Evolutionary conservation across 352 stramenopile species (phyloP), one percentile per base, ranked within the genome.

Genomic region (Globisporangium okanoganense): DNA sequence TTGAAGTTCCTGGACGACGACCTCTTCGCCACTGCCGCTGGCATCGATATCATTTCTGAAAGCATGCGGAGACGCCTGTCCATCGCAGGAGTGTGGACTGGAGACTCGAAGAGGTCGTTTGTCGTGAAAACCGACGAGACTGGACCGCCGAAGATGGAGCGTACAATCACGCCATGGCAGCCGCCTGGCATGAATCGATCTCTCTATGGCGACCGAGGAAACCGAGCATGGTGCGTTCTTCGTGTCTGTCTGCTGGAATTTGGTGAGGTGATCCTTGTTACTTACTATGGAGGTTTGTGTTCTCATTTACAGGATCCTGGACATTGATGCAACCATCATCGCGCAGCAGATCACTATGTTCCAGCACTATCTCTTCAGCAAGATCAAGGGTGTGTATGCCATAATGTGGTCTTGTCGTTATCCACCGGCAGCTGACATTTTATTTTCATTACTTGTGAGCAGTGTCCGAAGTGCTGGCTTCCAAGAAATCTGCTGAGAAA

Each of bases 311-410:
- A 91, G 76, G 79, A 74, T 94, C 10, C 67, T 94, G 61, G 82
- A 92, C 60, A 62, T 95, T 44, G 79, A 95, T 48, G 76, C 81
- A 14, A 88, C 79, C 53, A 75, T 90, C 1, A 80, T 95, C 38
- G 84, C 87, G 1, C 82, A 93, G 33, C 87, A 95, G 65, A 89
- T 95, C 59, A 94, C 87, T 2, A 47, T 92, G 51, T 82, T 95
- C 58, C 82, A 95, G 56, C 87, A 95, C 61, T 95, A 90, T 58
- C 70, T 95, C 22, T 92, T 94, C 66, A 93, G 86, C 65, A 88
- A 92, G 38, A 92, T 95, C 52, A 88, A 88, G 84, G 80, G 83
- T 90, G 65, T 27, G 45, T 25, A 14, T 50, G 22, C 6, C 57
- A 14, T 25, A 25, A 8, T 29, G 27, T 2, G 59, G 2, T 43